Base-by-base conservation (phyloP, 148 eudicot species). In the Vaccinium darrowii region DNA sequence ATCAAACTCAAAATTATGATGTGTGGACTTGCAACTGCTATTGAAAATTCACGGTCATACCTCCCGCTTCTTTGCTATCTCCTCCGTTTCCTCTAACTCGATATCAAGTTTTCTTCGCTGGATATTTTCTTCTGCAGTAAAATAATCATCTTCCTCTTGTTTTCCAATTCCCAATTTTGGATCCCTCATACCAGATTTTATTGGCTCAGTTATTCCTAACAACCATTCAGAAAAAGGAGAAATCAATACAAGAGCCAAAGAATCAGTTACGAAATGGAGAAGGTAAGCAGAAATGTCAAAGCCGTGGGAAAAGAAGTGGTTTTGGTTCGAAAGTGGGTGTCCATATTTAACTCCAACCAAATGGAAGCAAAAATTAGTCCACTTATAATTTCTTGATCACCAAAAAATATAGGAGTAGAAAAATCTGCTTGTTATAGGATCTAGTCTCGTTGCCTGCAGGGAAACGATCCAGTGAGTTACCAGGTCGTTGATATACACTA, bases 121-220 rank as follows among this genome's bases (percentile, higher is more conserved):
- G 69, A 96, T 91, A 86, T 94, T 96, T 87, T 96, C 99, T 88
- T 90, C 99, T 82, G 98, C 94, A 30, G 99, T 96, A 83, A 90
- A 94, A 86, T 84, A 96, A 89, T 96, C 98, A 86, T 96, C 98
- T 88, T 96, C 90, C 88, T 96, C 99, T 91, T 96, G 99, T 84
- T 96, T 96, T 50, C 99, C 99, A 18, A 96, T 82, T 73, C 99
- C 98, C 60, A 96, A 88, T 87, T 85, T 96, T 69, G 94, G 90
- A 91, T 94, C 97, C 87, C 98, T 90, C 43, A 96, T 92, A 69
- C 99, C 99, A 25, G 98, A 95, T 86, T 89, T 95, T 88, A 96
- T 94, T 74, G 98, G 98, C 87, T 96, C 99, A 84, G 82, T 87
- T 83, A 96, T 95, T 84, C 99, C 99, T 93, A 85, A 83, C 85